phyloP scores from a whole-genome alignment of 2,329 filamentous ascomycete species.

The Pleochaeta shiraiana region DNA sequence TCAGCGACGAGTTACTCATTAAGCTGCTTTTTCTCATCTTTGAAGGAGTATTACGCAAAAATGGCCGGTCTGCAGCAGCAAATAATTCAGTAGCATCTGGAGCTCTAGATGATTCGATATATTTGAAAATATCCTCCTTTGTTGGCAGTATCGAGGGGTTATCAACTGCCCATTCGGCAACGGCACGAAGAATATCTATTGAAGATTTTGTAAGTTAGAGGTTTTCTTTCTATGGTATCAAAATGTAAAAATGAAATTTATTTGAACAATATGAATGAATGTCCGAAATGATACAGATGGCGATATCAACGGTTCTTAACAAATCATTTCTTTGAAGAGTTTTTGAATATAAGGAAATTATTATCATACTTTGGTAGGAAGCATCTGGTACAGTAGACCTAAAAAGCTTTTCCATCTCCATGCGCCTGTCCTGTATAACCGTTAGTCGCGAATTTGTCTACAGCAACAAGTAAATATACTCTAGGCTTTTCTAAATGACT shows the following conservation, averaged over 20 bases:
- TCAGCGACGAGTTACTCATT: background rate
- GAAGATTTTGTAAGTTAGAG: background rate
- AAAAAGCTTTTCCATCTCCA: conserved; percentile 2
- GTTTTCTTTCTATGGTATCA: background rate
- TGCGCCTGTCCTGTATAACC: background rate
- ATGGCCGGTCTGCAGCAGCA: background rate
- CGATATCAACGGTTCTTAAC: too few species aligned
- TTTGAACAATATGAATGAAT: too few species aligned
- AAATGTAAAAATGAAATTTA: too few species aligned
- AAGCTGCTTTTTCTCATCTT: background rate
- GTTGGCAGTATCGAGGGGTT: background rate
- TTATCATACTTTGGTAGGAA: conserved; percentile 1
- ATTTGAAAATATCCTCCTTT: background rate
- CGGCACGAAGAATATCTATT: conserved; percentile 4
- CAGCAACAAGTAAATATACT: background rate
- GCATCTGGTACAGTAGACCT: background rate
- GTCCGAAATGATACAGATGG: too few species aligned
- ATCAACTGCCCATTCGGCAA: background rate
- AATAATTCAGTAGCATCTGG: background rate
- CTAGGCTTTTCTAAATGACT: background rate
- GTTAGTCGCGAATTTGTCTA: background rate
- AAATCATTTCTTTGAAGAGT: too few species aligned
- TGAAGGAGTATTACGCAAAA: background rate
- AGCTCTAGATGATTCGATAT: background rate
- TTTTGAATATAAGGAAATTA: background rate